Percentiles rank a stretch among this genome's conserved stretches.
phyloP scores from a whole-genome alignment of 768 basidiomycete species.

The Neoboletus subvelutipes region DNA sequence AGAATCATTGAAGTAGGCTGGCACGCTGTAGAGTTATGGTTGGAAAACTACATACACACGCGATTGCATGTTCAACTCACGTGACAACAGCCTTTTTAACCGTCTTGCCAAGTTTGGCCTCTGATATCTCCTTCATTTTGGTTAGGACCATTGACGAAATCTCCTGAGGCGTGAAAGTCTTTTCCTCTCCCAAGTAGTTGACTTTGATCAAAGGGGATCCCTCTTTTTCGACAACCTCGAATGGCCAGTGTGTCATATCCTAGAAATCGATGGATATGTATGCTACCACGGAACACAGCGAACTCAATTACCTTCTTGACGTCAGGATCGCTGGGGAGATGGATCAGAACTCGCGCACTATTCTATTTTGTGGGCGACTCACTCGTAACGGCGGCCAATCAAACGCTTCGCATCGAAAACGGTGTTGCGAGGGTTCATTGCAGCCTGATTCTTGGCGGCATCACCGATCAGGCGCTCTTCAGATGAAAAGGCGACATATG shows the following conservation, averaged over 20 bases:
- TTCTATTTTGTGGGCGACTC: conserved; percentile 28
- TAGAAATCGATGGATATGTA: conserved; percentile 31
- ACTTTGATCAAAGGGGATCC: conserved; percentile 97
- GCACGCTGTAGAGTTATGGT: conserved; percentile 55
- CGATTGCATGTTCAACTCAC: conserved; percentile 47
- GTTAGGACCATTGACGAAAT: conserved; percentile 99
- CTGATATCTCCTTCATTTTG: conserved; percentile 99
- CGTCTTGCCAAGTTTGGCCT: conserved; percentile 97
- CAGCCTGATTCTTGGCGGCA: conserved; percentile 98
- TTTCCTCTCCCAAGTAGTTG: conserved; percentile 90
- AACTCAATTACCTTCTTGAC: conserved; percentile 68
- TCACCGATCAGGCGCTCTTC: conserved; percentile 98
- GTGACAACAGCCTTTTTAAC: conserved; percentile 99
- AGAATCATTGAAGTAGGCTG: conserved; percentile 99
- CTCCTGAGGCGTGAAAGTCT: conserved; percentile 97
- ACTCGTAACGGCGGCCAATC: conserved; percentile 97
- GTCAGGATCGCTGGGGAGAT: conserved; percentile 72
- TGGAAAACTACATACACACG: neutral
- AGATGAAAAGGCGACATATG: conserved; percentile 96
- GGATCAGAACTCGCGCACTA: neutral
- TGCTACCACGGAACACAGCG: neutral
- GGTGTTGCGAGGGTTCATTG: conserved; percentile 99
- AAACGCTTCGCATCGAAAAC: conserved; percentile 99
- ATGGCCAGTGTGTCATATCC: conserved; percentile 98
- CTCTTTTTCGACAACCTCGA: conserved; percentile 94